Base-by-base conservation (phyloP, 768 basidiomycete genomes). In the Lactifluus subvellereus region DNA sequence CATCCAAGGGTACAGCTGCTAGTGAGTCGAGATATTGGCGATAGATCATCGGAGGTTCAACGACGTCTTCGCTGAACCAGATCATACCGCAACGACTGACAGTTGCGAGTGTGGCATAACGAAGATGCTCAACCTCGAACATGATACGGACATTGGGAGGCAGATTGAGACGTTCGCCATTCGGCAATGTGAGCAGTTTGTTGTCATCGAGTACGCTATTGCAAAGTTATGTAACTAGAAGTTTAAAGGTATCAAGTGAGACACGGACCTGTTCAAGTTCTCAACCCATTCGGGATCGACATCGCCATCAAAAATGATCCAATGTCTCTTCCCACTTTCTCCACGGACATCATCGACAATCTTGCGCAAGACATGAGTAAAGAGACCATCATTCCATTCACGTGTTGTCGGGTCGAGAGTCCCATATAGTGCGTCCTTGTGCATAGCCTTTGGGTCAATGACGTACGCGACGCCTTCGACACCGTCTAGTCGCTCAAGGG, bases 61-160 rank as follows among this genome's bases (percentile, higher is more conserved):
- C 85, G 53, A 97, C 86, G 67, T 98, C 94, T 62, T 98, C 94
- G 72, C 94, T 98, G 78, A 99, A 99, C 97, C 97, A 99, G 69
- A 99, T 96, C 97, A 99, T 99, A 73, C 97, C 97, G 71, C 97
- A 99, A 60, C 97, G 95, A 84, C 94, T 97, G 80, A 99, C 97
- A 32, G 97, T 99, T 16, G 97, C 97, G 58, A 90, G 85, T 4
- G 97, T 99, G 0, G 97, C 97, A 73, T 96, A 99, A 70, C 87
- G 89, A 68, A 99, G 83, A 73, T 97, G 94, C 73, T 98, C 97
- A 60, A 98, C 97, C 73, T 99, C 97, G 72, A 99, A 98, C 94
- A 99, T 96, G 74, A 99, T 95, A 58, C 97, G 88, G 27, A 99
- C 94, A 71, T 98, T 98, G 3, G 93, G 84, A 1, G 97, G 97